Base-by-base conservation (phyloP, 306 rosid species). In the Lathyrus sativus region DNA sequence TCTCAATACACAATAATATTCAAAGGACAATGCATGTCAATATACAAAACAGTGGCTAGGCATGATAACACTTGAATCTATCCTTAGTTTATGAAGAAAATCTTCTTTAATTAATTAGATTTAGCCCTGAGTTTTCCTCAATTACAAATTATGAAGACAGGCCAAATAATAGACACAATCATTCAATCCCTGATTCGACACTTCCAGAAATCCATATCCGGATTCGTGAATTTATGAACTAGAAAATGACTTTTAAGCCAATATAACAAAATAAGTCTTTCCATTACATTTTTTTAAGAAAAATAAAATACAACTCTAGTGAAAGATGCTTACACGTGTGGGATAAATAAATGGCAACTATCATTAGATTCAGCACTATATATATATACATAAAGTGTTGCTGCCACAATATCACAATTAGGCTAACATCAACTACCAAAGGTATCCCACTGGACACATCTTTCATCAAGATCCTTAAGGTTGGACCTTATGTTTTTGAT, bases 401-500 rank as follows among this genome's bases (percentile, higher is more conserved):
- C 77, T 46, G 61, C 33, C 58, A 76, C 72, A 43, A 38, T 19
- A 74, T 74, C 70, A 73, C 50, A 50, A 13, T 5, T 64, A 71
- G 45, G 84, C 78, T 44, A 56, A 22, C 22, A 62, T 26, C 63
- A 73, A 70, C 66, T 74, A 75, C 57, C 69, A 48, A 41, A 57
- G 70, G 53, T 48, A 76, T 70, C 82, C 84, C 79, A 71, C 73
- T 28, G 63, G 33, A 63, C 50, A 60, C 62, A 39, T 70, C 85
- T 73, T 72, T 72, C 76, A 42, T 39, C 78, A 70, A 69, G 63
- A 73, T 68, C 69, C 60, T 79, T 67, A 72, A 74, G 60, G 44
- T 78, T 67, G 74, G 28, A 80, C 80, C 71, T 65, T 64, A 41
- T 53, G 60, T 76, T 66, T 31, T 31, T 14, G 38, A 35, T 78